phyloP scores from a whole-genome alignment of 2,329 filamentous ascomycete species.

The Beauveria rudraprayagi region DNA sequence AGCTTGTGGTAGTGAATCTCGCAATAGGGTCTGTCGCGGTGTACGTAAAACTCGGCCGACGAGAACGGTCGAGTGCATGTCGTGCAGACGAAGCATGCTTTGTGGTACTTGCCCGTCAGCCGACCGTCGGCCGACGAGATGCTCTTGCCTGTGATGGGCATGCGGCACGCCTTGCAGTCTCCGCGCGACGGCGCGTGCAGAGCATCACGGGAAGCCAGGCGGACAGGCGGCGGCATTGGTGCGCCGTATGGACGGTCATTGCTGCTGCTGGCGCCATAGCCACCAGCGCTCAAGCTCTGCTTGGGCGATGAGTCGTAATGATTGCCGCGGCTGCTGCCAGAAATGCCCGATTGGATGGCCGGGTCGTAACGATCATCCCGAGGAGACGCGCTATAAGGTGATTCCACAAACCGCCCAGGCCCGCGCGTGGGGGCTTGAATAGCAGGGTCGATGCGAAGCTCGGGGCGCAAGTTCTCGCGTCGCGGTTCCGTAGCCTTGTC shows the following conservation, averaged over 20 bases:
- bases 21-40: slow-evolving; percentile 81
- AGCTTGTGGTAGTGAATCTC: slow-evolving; percentile 86
- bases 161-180: slow-evolving; percentile 73
- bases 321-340: not conserved
- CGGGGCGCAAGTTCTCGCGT: slow-evolving; percentile 22
- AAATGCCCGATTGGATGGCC: slow-evolving; percentile 17
- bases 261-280: not conserved
- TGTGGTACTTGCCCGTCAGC: slow-evolving; percentile 89
- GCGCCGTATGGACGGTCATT: not conserved
- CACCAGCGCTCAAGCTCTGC: slow-evolving; percentile 11
- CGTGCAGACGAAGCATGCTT: slow-evolving; percentile 85
- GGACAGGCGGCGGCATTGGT: slow-evolving; percentile 18
- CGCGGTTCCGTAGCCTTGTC: slow-evolving; percentile 44
- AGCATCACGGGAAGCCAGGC: slow-evolving; percentile 31
- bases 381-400: slow-evolving; percentile 21
- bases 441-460: slow-evolving; percentile 27
- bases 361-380: slow-evolving; percentile 17
- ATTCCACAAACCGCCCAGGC: slow-evolving; percentile 20
- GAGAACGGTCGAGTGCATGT: slow-evolving; percentile 75
- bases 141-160: slow-evolving; percentile 79
- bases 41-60: slow-evolving; percentile 87
- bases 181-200: slow-evolving; percentile 49
- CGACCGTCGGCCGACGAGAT: slow-evolving; percentile 90
- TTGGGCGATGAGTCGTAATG: slow-evolving; percentile 6
- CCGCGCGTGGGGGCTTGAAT: slow-evolving; percentile 19